Conservation (phyloP, 768 basidiomycete species). For the Phlegmacium glaucopus region DNA sequence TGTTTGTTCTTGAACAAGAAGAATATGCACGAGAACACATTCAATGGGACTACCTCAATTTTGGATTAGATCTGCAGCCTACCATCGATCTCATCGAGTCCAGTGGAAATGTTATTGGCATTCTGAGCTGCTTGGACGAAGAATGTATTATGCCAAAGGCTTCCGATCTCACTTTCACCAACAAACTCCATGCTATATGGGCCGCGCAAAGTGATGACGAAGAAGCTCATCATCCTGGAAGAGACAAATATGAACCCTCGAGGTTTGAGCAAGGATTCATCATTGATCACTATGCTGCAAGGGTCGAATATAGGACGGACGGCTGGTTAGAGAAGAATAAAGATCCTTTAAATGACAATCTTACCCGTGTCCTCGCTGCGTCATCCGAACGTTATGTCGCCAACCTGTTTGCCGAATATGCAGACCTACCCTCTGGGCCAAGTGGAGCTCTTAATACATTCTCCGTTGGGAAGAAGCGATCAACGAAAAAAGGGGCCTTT, state of each 20-base stretch:
- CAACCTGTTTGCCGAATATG: slow-evolving; percentile 79
- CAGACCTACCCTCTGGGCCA: slow-evolving; percentile 38
- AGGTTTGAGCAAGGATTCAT: slow-evolving; percentile 94
- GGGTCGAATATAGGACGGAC: slow-evolving; percentile 92
- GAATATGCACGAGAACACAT: slow-evolving; percentile 96
- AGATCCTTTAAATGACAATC: slow-evolving; percentile 95
- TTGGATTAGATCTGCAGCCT: slow-evolving; percentile 94
- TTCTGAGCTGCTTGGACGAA: slow-evolving; percentile 91
- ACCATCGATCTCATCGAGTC: slow-evolving; percentile 98
- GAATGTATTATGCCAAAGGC: slow-evolving; percentile 99
- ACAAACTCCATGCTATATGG: slow-evolving; percentile 88
- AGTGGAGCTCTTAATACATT: slow-evolving; percentile 36
- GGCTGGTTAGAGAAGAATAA: slow-evolving; percentile 99
- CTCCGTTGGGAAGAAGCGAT: slow-evolving; percentile 62
- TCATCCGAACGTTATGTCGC: slow-evolving; percentile 84
- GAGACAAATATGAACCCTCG: slow-evolving; percentile 79
- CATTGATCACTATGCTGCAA: slow-evolving; percentile 94
- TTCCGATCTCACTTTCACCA: slow-evolving; percentile 89
- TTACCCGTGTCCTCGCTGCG: slow-evolving; percentile 81
- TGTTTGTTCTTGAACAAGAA: slow-evolving; percentile 99
- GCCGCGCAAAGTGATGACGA: slow-evolving; percentile 46
- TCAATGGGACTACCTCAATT: slow-evolving; percentile 98
- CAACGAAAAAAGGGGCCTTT: slow-evolving; percentile 94
- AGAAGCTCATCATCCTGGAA: slow-evolving; percentile 65
- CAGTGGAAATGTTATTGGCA: slow-evolving; percentile 76